Base-by-base conservation (phyloP, 2,329 filamentous ascomycete genomes). In the Claviceps humidiphila region DNA sequence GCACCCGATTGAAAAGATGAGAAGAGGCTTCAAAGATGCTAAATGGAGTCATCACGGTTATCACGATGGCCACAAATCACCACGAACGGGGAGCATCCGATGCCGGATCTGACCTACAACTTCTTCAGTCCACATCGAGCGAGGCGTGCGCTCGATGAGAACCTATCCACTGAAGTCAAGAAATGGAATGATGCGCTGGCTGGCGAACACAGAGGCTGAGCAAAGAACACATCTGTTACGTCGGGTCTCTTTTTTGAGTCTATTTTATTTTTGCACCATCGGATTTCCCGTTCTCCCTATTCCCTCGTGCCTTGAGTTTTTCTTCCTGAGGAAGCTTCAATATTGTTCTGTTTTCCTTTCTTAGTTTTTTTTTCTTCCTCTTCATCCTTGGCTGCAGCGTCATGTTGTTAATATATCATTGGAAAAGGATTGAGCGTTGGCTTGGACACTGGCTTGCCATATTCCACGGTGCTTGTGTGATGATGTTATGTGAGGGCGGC, bases 101-200 rank as follows among this genome's bases (percentile, higher is more conserved):
- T 40, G n/a, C 22, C 30, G 41, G n/a, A 41, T 22, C n/a, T 24
- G 22, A 37, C 16, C 26, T 24, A 16, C 11, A 22, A 37, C 20
- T 16, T n/a, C 2, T 34, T 24, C 24, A 11, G 22, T 3, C 26
- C 17, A 48, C 26, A 30, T 20, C 20, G 16, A 20, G 49, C 34
- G 34, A 51, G 34, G 45, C 37, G 26, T 17, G 34, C 45, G 38
- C 45, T 47, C 37, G 34, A 49, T 22, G 60, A 17, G 16, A 61
- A 61, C 59, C 61, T 63, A 22, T 17, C 41, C 51, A 49, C 47
- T 55, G 59, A 55, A 55, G 51, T 11, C 38, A 30, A 48, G 30
- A 47, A 37, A 34, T 39, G 44, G 44, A 48, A 47, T n/a, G 20
- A 47, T 38, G 20, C 43, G 20, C 26, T 16, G 43, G 43, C 22